Conservation (phyloP, 768 basidiomycete species). For the Tephrocybe sp. region DNA sequence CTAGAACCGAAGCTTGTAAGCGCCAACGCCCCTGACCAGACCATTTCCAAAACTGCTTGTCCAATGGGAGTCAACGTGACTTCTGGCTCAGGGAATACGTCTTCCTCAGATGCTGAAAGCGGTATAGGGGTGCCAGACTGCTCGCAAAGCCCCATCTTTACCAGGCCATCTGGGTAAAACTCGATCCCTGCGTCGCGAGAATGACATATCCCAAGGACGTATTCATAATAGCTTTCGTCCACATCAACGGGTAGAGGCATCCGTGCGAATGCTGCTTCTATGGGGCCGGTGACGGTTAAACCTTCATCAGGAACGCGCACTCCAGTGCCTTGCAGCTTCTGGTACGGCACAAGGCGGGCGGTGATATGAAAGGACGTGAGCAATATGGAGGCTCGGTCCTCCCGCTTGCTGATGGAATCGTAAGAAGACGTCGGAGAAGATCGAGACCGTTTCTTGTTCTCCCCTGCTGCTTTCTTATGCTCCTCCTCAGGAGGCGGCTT, state of each 20-base stretch:
- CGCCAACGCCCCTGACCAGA: constrained; percentile 53
- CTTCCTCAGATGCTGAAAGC: constrained; percentile 39
- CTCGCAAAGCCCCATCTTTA: constrained; percentile 69
- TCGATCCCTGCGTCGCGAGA: constrained; percentile 70
- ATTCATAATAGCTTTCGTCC: constrained; percentile 36
- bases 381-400: constrained; percentile 45
- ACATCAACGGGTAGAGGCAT: constrained; percentile 38
- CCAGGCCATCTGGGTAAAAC: constrained; percentile 78
- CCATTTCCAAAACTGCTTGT: constrained; percentile 56
- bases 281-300: constrained; percentile 61
- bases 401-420: constrained; percentile 31
- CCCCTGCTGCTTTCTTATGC: constrained; percentile 30
- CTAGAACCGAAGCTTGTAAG: constrained; percentile 47
- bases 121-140: constrained; percentile 21
- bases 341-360: constrained; percentile 71
- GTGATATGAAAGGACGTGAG: constrained; percentile 70
- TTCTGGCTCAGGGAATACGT: constrained; percentile 40
- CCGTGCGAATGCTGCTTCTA: constrained; percentile 51
- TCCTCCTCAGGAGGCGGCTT: constrained; percentile 32
- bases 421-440: constrained; percentile 36
- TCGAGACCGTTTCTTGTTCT: constrained; percentile 45
- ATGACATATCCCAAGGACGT: constrained; percentile 61
- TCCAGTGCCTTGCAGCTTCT: constrained; percentile 71
- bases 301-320: constrained; percentile 74
- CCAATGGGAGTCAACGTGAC: constrained; percentile 52